Percentiles rank a stretch among this genome's conserved stretches.
phyloP scores from a whole-genome alignment of 164 flowering plant species.

The Akebia trifoliata region DNA sequence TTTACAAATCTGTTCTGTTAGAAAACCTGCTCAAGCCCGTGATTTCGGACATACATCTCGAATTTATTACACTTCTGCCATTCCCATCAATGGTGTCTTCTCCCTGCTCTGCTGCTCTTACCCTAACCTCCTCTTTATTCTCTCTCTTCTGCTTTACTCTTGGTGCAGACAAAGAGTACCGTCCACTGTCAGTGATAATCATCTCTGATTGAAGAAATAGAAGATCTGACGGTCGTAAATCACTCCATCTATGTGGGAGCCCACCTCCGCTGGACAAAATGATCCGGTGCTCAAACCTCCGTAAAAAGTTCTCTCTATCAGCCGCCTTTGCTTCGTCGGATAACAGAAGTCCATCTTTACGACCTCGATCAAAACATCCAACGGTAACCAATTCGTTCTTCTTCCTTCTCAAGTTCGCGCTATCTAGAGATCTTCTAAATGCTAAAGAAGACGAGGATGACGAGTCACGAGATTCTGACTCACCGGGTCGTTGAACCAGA shows the following conservation, averaged over 20 bases:
- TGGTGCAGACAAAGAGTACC: slow-evolving; percentile 18
- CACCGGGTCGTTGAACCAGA: slow-evolving; percentile 15
- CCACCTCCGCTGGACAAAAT: slow-evolving; percentile 29
- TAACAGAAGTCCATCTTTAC: slow-evolving; percentile 62
- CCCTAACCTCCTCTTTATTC: too few species aligned
- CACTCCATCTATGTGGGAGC: slow-evolving; percentile 67
- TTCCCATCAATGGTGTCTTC: slow-evolving; percentile 11
- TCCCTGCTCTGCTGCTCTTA: not conserved
- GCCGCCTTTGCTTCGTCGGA: slow-evolving; percentile 7
- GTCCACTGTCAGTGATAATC: slow-evolving; percentile 47
- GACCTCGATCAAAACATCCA: slow-evolving; percentile 41
- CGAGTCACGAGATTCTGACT: too few species aligned
- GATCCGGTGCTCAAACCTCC: slow-evolving; percentile 66
- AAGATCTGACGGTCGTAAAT: slow-evolving; percentile 63
- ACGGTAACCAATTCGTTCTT: slow-evolving; percentile 17
- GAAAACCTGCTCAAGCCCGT: slow-evolving; percentile 58
- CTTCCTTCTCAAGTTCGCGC: slow-evolving; percentile 14
- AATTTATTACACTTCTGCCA: slow-evolving; percentile 59
- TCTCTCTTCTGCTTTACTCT: slow-evolving; percentile 10
- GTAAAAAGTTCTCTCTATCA: slow-evolving; percentile 22
- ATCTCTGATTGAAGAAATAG: slow-evolving; percentile 63
- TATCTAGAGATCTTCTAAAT: slow-evolving; percentile 38
- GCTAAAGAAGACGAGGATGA: slow-evolving; percentile 11
- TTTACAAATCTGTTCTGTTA: not conserved
- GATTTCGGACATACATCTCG: slow-evolving; percentile 80